Base-by-base conservation (phyloP, 2,329 filamentous ascomycete genomes). In the Arthrobotrys entomopaga region DNA sequence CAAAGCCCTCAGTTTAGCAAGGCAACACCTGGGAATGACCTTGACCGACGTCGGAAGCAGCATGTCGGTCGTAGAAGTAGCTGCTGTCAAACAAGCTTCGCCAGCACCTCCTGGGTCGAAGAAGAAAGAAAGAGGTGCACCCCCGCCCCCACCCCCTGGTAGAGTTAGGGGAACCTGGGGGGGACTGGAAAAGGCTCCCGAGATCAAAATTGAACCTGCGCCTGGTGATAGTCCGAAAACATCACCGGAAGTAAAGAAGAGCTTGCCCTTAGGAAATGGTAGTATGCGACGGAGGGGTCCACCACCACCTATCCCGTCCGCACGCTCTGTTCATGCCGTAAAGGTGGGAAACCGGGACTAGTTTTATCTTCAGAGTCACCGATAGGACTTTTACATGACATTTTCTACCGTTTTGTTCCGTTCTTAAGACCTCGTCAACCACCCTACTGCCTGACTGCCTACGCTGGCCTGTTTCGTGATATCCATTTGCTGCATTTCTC, bases 41-140 rank as follows among this genome's bases (percentile, higher is more conserved):
- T 84, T 94, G 2, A 87, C 88, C 0, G 87, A 91, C 59, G 86
- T 86, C n/a, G 87, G 87, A 54, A 96, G 92, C 80, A 88, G 86
- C 78, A 83, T 92, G 77, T 93, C 91, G 79, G 90, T 95, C 53
- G 84, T 88, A 38, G 90, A 95, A 78, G 88, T 96, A 48, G 92
- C 92, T 5, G 87, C 88, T 10, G 90, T 93, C 50, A 91, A 86
- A 80, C 92, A 94, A 82, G 93, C 91, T 80, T 92, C 92, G 0
- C 92, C 91, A 0, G 88, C 94, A 20, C 89, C 93, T 78, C 93
- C 92, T 16, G 92, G 91, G 4, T 92, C 91, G 80, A 86, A 89
- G 53, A 87, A 67, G 52, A 65, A 54, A 46, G 69, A 66, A 43
- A 54, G 69, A 50, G 69, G 69, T 56, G 61, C 69, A 1, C 69